These are phyloP conservation scores for Penicillium sp. DNA, from an alignment of 2,329 filamentous ascomycete species.

Conservation along the genomic window DNA sequence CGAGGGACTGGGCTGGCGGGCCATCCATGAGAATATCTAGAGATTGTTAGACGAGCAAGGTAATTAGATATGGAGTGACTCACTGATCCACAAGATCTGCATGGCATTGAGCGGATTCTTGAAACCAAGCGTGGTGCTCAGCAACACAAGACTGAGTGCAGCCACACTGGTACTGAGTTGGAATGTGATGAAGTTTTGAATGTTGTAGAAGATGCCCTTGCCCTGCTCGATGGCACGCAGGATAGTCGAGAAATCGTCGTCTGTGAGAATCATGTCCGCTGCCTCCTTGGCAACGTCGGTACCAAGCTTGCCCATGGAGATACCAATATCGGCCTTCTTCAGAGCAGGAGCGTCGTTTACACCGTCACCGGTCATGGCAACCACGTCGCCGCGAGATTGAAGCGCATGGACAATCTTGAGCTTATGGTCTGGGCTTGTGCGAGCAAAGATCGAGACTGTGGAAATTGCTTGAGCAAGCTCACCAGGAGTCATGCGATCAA, in stretches of 20 bases:
- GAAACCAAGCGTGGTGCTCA: constrained; percentile 91
- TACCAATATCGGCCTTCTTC: constrained; percentile 97
- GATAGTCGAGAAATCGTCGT: constrained; percentile 89
- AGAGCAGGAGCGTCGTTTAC: constrained; percentile 96
- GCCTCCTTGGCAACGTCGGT: constrained; percentile 97
- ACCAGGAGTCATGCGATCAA: constrained; percentile 86
- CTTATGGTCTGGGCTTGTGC: constrained; percentile 96
- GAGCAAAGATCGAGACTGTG: constrained; percentile 89
- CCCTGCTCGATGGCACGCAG: constrained; percentile 95
- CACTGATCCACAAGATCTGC: constrained; percentile 99
- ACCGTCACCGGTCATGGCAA: constrained; percentile 98
- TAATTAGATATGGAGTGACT: constrained; percentile 43
- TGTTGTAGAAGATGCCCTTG: constrained; percentile 99
- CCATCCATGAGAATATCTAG: constrained; percentile 99
- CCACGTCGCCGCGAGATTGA: constrained; percentile 90
- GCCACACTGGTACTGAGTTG: constrained; percentile 97
- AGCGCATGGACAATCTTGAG: constrained; percentile 93
- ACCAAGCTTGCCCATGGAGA: constrained; percentile 91
- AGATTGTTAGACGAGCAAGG: constrained; percentile 27
- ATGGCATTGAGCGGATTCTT: constrained; percentile 97
- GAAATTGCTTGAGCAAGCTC: constrained; percentile 83
- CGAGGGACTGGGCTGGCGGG: constrained; percentile 92
- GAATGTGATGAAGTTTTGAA: constrained; percentile 98
- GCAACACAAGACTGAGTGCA: constrained; percentile 82
- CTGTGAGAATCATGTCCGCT: constrained; percentile 82